Evolutionary conservation across 306 rosid genomes (phyloP), one percentile per base, ranked within the genome.

Genomic region (Heteromeles arbutifolia): DNA sequence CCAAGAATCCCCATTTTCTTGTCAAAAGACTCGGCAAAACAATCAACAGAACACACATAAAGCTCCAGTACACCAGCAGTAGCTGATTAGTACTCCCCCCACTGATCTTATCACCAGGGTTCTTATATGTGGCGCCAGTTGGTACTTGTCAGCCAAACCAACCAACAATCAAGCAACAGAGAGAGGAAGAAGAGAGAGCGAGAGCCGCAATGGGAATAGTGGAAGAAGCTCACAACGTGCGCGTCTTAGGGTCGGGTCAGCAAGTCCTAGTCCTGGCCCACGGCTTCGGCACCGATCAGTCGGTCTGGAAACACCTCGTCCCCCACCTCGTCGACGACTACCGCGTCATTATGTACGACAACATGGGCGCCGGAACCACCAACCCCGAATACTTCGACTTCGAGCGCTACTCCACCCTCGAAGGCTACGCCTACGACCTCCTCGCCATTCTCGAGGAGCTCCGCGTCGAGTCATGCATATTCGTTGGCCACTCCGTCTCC

Each of bases 261-360:
- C 86, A 71, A 66, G 21, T 29, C 26, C 63, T 89, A 21, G 88
- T 90, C 29, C 82, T 93, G 2, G 98, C 87, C 52, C 96, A 90
- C 22, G 98, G 98, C 26, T 89, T 90, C 34, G 98, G 98, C 19
- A 90, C 98, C 1, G 98, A 93, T 25, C 98, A 93, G 28, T 93
- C 98, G 0, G 85, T 89, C 13, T 93, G 98, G 96, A 93, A 89
- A 72, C 91, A 93, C 82, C 85, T 89, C 5, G 80, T 86, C 14
- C 96, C 96, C 9, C 89, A 87, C 73, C 77, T 93, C 13, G 59
- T 88, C 18, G 84, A 87, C 15, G 89, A 89, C 70, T 85, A 82
- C 78, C 82, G 75, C 2, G 88, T 93, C 26, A 19, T 93, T 65
- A 54, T 90, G 53, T 93, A 80, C 79, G 98, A 93, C 65, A 93